phyloP scores from a whole-genome alignment of 2,329 filamentous ascomycete genomes.

The Penicillium nordicum region DNA sequence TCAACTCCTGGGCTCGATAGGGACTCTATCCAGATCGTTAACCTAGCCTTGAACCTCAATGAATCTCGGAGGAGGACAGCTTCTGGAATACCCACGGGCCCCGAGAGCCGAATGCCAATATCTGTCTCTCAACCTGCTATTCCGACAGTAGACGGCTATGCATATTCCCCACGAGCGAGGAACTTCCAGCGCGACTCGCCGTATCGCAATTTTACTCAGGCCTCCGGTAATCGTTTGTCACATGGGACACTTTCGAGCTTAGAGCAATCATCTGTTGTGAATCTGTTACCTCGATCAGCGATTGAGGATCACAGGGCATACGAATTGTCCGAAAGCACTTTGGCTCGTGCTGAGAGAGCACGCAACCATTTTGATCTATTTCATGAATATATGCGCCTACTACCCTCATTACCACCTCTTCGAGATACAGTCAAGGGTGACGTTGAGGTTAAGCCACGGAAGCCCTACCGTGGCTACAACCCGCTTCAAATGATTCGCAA shows the following conservation, averaged over 20 bases:
- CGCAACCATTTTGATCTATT: conserved; percentile 82
- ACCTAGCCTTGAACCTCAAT: conserved; percentile 84
- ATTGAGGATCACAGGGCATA: conserved; percentile 38
- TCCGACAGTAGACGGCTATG: conserved; percentile 21
- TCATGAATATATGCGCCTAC: conserved; percentile 74
- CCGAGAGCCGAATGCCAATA: conserved; percentile 34
- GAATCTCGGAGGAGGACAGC: conserved; percentile 66
- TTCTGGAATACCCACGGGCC: conserved; percentile 55
- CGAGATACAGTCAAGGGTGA: conserved; percentile 16
- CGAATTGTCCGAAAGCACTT: conserved; percentile 71
- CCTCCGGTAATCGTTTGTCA: conserved; percentile 22
- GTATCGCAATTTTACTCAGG: conserved; percentile 25
- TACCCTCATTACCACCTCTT: conserved; percentile 75
- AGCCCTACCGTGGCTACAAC: conserved; percentile 70
- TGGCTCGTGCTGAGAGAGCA: conserved; percentile 78
- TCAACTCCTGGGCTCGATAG: conserved; percentile 53
- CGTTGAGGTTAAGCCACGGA: conserved; percentile 24
- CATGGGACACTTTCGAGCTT: conserved; percentile 8
- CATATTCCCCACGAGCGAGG: conserved; percentile 14
- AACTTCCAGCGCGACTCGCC: conserved; percentile 14
- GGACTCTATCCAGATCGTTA: conserved; percentile 86
- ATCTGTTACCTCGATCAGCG: conserved; percentile 28
- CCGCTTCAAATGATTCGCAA: conserved; percentile 91
- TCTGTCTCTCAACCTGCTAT: conserved; percentile 24
- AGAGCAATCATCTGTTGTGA: conserved; percentile 24